Base-by-base conservation (phyloP, 179 eudicot genomes). In the Beta macrorhiza region DNA sequence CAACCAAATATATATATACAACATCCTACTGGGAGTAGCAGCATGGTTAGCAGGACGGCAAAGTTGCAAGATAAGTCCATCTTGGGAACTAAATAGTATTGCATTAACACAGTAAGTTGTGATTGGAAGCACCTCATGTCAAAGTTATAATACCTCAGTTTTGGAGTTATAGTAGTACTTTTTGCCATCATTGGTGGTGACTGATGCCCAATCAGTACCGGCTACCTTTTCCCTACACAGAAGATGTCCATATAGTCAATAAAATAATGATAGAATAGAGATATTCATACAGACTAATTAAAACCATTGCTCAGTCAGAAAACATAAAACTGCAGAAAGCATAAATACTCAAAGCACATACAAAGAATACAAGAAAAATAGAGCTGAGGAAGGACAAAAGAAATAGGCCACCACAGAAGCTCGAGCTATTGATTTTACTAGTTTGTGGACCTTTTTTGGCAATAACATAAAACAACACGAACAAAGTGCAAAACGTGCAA, bases 101-200 rank as follows among this genome's bases (percentile, higher is more conserved):
- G 53, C n/a, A 59, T 44, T 55, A 59, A 73, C 17, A 44, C 75
- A 45, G 68, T 44, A 57, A 22, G 52, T 74, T 55, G 62, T 29
- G 13, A 53, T 37, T 73, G 25, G 53, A 76, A 72, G 58, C 57
- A 76, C 5, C 25, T 29, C 16, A 37, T 52, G 49, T 8, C 59
- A 37, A 78, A 77, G 20, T 62, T 20, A 17, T 16, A n/a, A 68
- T 86, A 95, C 99, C 99, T 92, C 91, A 52, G 95, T 91, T 87
- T 81, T 89, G 65, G 90, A 80, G 87, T 95, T 95, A 89, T 93
- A 91, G 84, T 93, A 97, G 87, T 97, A 97, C 84, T 79, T 91
- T 81, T 97, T 95, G 70, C 98, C 97, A 85, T 97, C 98, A 87
- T 95, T 93, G 64, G 98, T 97, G 69, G 87, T 86, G 51, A 93